Evolutionary conservation across 2,329 filamentous ascomycete species (phyloP).

Genomic region (Chrysoporthe deuterocubensis): DNA sequence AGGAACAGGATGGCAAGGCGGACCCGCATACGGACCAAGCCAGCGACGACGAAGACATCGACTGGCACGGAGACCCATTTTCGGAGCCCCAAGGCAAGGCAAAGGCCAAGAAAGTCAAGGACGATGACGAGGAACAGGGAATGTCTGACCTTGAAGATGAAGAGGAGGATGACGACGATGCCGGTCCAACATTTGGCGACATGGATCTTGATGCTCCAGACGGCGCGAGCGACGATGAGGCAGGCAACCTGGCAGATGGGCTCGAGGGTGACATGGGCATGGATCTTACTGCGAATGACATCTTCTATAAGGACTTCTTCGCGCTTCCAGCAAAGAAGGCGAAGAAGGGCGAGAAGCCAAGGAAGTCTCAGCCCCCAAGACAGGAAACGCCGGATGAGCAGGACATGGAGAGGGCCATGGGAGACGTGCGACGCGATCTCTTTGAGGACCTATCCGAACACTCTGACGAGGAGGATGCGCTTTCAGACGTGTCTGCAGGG

Average conservation of each 20-base stretch:
- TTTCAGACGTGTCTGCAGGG: slow-evolving; percentile 68
- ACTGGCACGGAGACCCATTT: slow-evolving; percentile 84
- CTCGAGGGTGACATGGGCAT: slow-evolving; percentile 55
- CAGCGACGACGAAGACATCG: slow-evolving; percentile 83
- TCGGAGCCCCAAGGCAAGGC: slow-evolving; percentile 37
- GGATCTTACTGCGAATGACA: slow-evolving; percentile 76
- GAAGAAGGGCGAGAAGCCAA: slow-evolving; percentile 53
- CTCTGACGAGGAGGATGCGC: slow-evolving; percentile 66
- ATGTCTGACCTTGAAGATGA: slow-evolving; percentile 45
- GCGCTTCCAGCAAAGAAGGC: slow-evolving; percentile 78
- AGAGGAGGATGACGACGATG: slow-evolving; percentile 63
- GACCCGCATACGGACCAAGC: slow-evolving; percentile 74
- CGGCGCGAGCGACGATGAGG: slow-evolving; percentile 69
- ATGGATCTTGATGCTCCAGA: slow-evolving; percentile 74
- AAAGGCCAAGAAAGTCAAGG: slow-evolving; percentile 35
- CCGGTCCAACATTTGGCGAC: slow-evolving; percentile 82
- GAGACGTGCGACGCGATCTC: slow-evolving; percentile 83
- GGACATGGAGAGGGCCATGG: slow-evolving; percentile 82
- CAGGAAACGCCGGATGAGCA: slow-evolving; percentile 57
- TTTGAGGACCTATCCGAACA: slow-evolving; percentile 77
- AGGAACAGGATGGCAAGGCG: slow-evolving; percentile 79
- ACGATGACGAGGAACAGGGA: slow-evolving; percentile 38
- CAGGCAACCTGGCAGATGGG: slow-evolving; percentile 50
- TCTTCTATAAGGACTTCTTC: slow-evolving; percentile 94
- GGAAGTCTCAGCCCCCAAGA: slow-evolving; percentile 42